These are phyloP conservation scores for Malassezia sp. DNA, from an alignment of 1,284 basidiomycete species.

Conservation along the genomic window DNA sequence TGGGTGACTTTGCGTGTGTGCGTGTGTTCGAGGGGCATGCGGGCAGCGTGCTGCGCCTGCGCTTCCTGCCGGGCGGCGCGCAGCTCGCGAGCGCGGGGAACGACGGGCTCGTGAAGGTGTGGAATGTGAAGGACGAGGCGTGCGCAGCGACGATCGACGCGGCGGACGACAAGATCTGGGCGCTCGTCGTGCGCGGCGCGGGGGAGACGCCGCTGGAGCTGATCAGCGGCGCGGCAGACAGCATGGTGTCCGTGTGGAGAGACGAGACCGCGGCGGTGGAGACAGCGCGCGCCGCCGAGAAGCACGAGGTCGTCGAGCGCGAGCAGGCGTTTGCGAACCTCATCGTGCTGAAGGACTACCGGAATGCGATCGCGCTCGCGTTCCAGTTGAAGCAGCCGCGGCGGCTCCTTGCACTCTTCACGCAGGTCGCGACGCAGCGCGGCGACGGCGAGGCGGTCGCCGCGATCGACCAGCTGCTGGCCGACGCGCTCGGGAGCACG, in stretches of 20 bases:
- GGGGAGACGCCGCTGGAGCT: conserved; percentile 52
- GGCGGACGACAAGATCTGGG: conserved; percentile 89
- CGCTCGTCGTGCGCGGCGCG: conserved; percentile 67
- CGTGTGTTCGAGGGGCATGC: conserved; percentile 61
- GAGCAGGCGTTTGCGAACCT: conserved; percentile 94
- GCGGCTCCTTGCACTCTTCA: conserved; percentile 70
- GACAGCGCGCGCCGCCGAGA: conserved; percentile 48
- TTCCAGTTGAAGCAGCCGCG: conserved; percentile 86
- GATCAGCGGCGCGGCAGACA: conserved; percentile 87
- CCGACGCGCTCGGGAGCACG: conserved; percentile 14
- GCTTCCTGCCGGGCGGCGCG: conserved; percentile 71
- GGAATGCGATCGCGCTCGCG: conserved; percentile 76
- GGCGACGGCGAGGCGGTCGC: conserved; percentile 20
- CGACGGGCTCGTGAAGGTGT: conserved; percentile 89
- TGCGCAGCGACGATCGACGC: conserved; percentile 72
- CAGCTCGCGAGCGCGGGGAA: conserved; percentile 80
- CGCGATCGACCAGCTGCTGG: conserved; percentile 15
- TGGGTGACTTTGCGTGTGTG: conserved; percentile 52
- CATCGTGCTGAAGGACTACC: conserved; percentile 75
- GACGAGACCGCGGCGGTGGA: conserved; percentile 75
- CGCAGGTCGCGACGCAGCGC: conserved; percentile 20
- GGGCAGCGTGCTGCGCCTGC: conserved; percentile 85
- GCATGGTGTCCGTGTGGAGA: conserved; percentile 81
- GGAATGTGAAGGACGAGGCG: conserved; percentile 85
- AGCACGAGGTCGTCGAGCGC: conserved; percentile 46